Evolutionary conservation across 2,329 filamentous ascomycete species (phyloP).

Genomic region (Clarireedia homoeocarpa): DNA sequence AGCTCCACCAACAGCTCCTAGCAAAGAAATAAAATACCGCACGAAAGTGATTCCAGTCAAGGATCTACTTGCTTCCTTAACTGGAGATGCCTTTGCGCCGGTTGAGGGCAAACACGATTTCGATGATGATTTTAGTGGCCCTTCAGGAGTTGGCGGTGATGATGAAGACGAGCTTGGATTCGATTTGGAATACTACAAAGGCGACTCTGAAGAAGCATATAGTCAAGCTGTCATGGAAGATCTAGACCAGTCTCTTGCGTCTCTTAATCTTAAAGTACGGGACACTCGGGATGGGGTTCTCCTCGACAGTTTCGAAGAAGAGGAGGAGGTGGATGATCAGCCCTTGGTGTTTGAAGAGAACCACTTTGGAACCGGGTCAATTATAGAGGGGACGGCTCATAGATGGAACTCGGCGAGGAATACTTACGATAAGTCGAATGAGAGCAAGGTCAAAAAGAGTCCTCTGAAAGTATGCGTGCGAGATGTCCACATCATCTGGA

Average conservation of each 20-base stretch:
- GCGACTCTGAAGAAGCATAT: slow-evolving; percentile 26
- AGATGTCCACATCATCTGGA: slow-evolving; percentile 93
- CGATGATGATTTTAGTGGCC: slow-evolving; percentile 51
- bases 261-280: slow-evolving; percentile 23
- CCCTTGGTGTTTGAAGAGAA: slow-evolving; percentile 69
- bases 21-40: slow-evolving; percentile 74
- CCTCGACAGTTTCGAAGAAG: slow-evolving; percentile 35
- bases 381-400: slow-evolving; percentile 59
- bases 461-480: slow-evolving; percentile 72
- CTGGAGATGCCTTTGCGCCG: slow-evolving; percentile 69
- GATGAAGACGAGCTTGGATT: slow-evolving; percentile 34
- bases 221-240: slow-evolving; percentile 32
- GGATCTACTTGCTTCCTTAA: slow-evolving; percentile 84
- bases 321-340: slow-evolving; percentile 42
- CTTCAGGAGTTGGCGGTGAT: slow-evolving; percentile 38
- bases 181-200: slow-evolving; percentile 41
- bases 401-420: slow-evolving; percentile 75
- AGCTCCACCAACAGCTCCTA: slow-evolving; percentile 70
- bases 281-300: slow-evolving; percentile 41
- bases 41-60: slow-evolving; percentile 80
- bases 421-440: slow-evolving; percentile 60
- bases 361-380: slow-evolving; percentile 61
- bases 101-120: slow-evolving; percentile 55
- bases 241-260: slow-evolving; percentile 28
- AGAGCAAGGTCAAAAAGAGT: slow-evolving; percentile 52